These are phyloP conservation scores for Raphanus sativus DNA, from an alignment of 345 rosid genomes.

Conservation along the genomic window DNA sequence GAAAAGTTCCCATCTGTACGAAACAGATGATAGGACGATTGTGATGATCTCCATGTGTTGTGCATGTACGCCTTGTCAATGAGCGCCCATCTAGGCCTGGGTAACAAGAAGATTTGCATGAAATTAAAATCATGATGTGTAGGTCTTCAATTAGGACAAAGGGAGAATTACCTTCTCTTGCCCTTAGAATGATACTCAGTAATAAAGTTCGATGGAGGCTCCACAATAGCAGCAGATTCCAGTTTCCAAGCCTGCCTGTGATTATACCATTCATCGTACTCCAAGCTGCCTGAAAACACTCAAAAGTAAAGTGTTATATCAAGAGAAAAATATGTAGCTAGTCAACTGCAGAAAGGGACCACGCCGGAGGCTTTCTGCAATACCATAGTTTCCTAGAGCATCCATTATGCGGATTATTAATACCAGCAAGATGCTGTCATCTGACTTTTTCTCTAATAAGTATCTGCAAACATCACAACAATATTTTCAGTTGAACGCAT, in stretches of 20 bases:
- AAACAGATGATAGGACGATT: constrained; percentile 84
- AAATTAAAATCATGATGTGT: constrained; percentile 4
- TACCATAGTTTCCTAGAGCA: constrained; percentile 95
- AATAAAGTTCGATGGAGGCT: constrained; percentile 93
- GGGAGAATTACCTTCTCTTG: constrained; percentile 70
- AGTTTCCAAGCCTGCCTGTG: constrained; percentile 99
- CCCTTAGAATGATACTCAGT: constrained; percentile 80
- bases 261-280: constrained; percentile 94
- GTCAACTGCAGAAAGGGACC: constrained; percentile 21
- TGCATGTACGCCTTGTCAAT: constrained; percentile 96
- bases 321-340: constrained; percentile 14
- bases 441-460: constrained; percentile 86
- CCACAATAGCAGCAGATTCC: constrained; percentile 93
- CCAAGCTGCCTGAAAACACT: constrained; percentile 70
- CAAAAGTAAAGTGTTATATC: constrained; percentile 13
- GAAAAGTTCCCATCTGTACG: constrained; percentile 72
- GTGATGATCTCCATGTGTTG: constrained; percentile 94
- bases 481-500: constrained; percentile 29
- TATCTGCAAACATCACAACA: constrained; percentile 51
- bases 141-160: constrained; percentile 1
- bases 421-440: constrained; percentile 93
- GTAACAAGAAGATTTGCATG: constrained; percentile 28
- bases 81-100: constrained; percentile 98
- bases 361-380: constrained; percentile 25
- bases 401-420: constrained; percentile 89